Evolutionary conservation across 148 eudicot genomes (phyloP).

Genomic region (Camellia lanceoleosa): DNA sequence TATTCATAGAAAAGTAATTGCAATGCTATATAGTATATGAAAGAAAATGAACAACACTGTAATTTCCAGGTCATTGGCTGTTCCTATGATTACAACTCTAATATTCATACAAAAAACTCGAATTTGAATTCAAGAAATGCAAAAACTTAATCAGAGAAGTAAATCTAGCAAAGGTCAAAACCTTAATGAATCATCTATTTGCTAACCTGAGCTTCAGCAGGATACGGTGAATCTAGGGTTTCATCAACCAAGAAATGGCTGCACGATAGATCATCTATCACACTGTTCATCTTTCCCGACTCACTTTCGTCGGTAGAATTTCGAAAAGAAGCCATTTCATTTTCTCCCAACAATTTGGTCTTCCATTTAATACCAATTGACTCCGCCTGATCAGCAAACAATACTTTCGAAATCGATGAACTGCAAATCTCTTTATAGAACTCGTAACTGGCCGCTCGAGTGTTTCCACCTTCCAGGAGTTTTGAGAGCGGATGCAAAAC

Average conservation of each 20-base stretch:
- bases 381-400: constrained; percentile 68
- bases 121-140: neutral
- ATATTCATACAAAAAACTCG: neutral
- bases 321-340: neutral
- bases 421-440: constrained; percentile 68
- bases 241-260: constrained; percentile 7
- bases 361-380: constrained; percentile 53
- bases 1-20: neutral
- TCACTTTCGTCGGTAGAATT: neutral
- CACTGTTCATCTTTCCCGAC: neutral
- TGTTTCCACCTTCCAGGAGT: constrained; percentile 67
- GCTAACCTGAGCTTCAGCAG: constrained; percentile 12
- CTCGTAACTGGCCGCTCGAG: constrained; percentile 71
- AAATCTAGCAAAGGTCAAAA: neutral
- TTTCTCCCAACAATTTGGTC: constrained; percentile 28
- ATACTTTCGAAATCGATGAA: constrained; percentile 58
- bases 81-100: too few relatives aligned
- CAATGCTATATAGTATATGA: neutral
- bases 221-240: constrained; percentile 3
- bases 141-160: neutral
- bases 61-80: too few relatives aligned
- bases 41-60: too few relatives aligned
- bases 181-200: neutral
- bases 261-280: neutral
- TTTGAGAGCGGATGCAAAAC: constrained; percentile 75